Base-by-base conservation (phyloP, 306 rosid species). In the Hippophae tibetana region DNA sequence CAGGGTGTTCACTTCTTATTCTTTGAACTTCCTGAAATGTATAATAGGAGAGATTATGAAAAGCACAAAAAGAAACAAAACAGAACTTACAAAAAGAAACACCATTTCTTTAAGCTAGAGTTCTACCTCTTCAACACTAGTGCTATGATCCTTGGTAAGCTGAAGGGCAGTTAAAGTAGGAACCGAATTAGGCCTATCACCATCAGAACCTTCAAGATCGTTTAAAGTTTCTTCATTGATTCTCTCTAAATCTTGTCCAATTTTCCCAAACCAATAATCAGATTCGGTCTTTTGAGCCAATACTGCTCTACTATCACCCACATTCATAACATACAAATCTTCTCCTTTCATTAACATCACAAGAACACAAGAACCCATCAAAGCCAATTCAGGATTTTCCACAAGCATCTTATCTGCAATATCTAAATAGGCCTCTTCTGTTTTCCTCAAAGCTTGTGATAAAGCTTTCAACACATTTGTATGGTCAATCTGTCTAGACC, bases 351-450 rank as follows among this genome's bases (percentile, higher is more conserved):
- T 88, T 47, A 93, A 71, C 95, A 86, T 93, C 5, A 84, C 99
- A n/a, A 93, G 94, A 43, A 89, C 97, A 75, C 99, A 93, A 1
- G 99, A 93, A 57, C 99, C 99, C 99, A 93, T 93, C 65, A 93
- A 73, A 56, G 99, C 99, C 41, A 93, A 64, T 47, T 88, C 99
- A 1, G 99, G 99, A 82, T 88, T 93, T 63, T 86, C 90, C 76
- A 52, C 71, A 0, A 86, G 70, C 93, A 87, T 88, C 79, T 75
- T 80, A 68, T 93, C 97, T 1, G 97, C 95, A 7, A 82, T 63
- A 53, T 88, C 97, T 63, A 93, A 79, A 61, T 76, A 93, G 12
- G 97, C 51, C 74, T 86, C 99, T 73, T 93, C 99, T 3, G 99
- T 88, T 73, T 84, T 93, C 68, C 75, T 81, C 68, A 93, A 61